phyloP scores from a whole-genome alignment of 2,329 filamentous ascomycete species.

The Hymenoscyphus albidus region DNA sequence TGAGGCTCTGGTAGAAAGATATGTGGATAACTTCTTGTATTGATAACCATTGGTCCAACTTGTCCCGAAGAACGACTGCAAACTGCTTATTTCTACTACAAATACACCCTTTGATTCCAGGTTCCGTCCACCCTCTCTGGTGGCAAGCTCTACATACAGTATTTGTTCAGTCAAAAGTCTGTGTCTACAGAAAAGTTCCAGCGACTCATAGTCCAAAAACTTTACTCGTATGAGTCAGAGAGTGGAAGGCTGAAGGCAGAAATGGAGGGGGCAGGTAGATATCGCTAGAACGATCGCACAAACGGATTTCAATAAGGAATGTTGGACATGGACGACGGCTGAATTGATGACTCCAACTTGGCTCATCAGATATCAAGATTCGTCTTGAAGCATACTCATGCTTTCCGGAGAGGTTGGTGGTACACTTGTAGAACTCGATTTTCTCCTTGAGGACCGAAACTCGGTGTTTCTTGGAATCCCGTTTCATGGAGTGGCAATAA shows the following conservation, averaged over 20 bases:
- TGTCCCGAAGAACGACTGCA: too few species aligned
- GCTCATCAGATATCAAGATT: neutral
- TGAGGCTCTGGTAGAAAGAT: neutral
- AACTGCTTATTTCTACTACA: too few species aligned
- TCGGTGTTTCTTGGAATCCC: neutral
- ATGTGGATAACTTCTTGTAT: too few species aligned
- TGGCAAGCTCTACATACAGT: too few species aligned
- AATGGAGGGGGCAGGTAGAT: neutral
- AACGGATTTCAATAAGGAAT: neutral
- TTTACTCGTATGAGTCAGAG: neutral
- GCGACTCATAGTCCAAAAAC: neutral
- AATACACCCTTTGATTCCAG: too few species aligned
- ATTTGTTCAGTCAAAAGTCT: neutral
- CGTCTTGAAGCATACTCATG: neutral
- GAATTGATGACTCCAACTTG: neutral
- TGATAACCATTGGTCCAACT: too few species aligned
- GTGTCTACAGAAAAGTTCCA: neutral
- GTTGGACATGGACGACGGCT: neutral
- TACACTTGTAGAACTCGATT: neutral
- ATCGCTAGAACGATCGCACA: neutral
- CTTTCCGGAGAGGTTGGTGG: neutral
- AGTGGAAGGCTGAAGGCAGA: neutral
- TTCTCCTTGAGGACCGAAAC: slow-evolving; percentile 2
- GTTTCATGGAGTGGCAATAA: neutral
- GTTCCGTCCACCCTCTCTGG: too few species aligned